Conservation (phyloP, 176 grass and related monocot genomes). For the Rhipidocladum racemiflorum region DNA sequence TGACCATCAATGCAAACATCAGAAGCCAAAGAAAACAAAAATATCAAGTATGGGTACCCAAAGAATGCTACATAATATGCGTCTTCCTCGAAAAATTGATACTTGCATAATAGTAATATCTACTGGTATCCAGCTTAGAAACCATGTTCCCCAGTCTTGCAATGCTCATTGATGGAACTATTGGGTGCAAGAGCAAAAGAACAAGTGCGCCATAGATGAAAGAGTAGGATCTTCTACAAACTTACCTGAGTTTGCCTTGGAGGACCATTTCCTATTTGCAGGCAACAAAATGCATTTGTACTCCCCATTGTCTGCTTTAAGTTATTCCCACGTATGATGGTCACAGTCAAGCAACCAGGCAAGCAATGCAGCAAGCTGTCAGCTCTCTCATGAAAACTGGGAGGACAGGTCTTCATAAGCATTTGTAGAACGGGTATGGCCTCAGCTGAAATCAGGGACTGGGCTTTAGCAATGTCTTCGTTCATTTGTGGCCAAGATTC, state of each 20-base stretch:
- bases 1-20: slow-evolving; percentile 31
- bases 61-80: not conserved
- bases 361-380: slow-evolving; percentile 88
- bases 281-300: slow-evolving; percentile 92
- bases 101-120: not conserved
- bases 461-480: slow-evolving; percentile 90
- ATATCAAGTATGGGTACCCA: not conserved
- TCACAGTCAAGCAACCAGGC: slow-evolving; percentile 90
- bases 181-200: not conserved
- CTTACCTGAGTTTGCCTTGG: slow-evolving; percentile 84
- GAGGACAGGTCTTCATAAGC: slow-evolving; percentile 92
- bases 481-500: slow-evolving; percentile 92
- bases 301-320: slow-evolving; percentile 95
- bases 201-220: not conserved
- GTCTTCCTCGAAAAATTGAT: not conserved
- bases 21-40: not conserved
- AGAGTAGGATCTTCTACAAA: not conserved
- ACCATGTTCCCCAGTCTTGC: slow-evolving; percentile 6
- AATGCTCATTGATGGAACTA: slow-evolving; percentile 16
- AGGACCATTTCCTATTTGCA: slow-evolving; percentile 96
- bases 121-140: not conserved
- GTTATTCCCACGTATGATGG: slow-evolving; percentile 87
- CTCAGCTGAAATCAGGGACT: slow-evolving; percentile 89
- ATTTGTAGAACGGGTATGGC: slow-evolving; percentile 81
- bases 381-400: slow-evolving; percentile 89